These are phyloP conservation scores for Dothidotthia symphoricarpi DNA, from an alignment of 2,329 filamentous ascomycete species.

Conservation along the genomic window DNA sequence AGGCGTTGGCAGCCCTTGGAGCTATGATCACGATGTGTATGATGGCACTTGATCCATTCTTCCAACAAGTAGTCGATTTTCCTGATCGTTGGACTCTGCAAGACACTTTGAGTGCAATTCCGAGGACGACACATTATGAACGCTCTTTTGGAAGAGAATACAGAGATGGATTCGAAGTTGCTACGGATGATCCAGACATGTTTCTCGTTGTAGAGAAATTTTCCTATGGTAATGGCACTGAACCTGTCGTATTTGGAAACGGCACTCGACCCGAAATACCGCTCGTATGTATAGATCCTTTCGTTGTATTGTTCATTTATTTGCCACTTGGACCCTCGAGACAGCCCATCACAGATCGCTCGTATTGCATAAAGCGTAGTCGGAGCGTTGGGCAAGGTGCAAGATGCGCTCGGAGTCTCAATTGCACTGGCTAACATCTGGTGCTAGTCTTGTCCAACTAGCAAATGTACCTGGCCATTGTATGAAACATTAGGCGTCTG, in stretches of 20 bases:
- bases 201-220: slow-evolving; percentile 2
- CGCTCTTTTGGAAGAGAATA: slow-evolving; percentile 1
- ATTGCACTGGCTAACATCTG: too few relatives aligned
- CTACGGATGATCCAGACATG: slow-evolving; percentile 3
- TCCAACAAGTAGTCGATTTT: slow-evolving; percentile 33
- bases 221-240: slow-evolving; percentile 3
- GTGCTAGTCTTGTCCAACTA: slow-evolving; percentile 22
- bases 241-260: slow-evolving; percentile 18
- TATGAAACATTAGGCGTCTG: slow-evolving; percentile 30
- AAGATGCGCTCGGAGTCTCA: too few relatives aligned
- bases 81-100: slow-evolving; percentile 20
- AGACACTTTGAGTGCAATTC: slow-evolving; percentile 12
- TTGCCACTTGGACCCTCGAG: too few relatives aligned
- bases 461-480: slow-evolving; percentile 30
- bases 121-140: slow-evolving; percentile 7
- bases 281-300: slow-evolving; percentile 1
- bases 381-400: too few relatives aligned
- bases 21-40: slow-evolving; percentile 21
- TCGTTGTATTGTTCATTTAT: too few relatives aligned
- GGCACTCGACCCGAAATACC: slow-evolving; percentile 26
- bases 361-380: too few relatives aligned
- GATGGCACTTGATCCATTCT: slow-evolving; percentile 31
- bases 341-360: too few relatives aligned
- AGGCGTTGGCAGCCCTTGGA: slow-evolving; percentile 21
- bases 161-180: not conserved